Base-by-base conservation (phyloP, 176 grass and related monocot species). In the Ananas comosus region DNA sequence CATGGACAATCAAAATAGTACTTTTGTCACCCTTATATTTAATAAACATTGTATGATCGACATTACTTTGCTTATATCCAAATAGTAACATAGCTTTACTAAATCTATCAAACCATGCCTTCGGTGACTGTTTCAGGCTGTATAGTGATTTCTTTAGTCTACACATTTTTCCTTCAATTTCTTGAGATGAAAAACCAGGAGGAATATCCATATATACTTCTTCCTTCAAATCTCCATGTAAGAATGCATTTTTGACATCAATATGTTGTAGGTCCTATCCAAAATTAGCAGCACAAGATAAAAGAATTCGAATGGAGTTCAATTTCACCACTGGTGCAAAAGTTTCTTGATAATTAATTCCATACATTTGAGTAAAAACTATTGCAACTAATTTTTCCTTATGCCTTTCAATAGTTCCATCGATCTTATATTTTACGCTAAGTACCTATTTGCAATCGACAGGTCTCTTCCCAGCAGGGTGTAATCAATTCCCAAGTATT, bases 391-490 rank as follows among this genome's bases (percentile, higher is more conserved):
- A 13, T 70, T 11, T 12, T 2, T 16, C 9, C 10, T 70, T 52
- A 21, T 21, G 53, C n/a, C n/a, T 27, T 52, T 52, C 24, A 12
- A 70, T 52, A 19, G 17, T 52, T 23, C 68, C 68, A 70, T 70
- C 22, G 21, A 2, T 9, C 25, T 27, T 27, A 27, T 27, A 27
- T 27, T 27, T 27, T 27, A 12, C 12, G 19, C 1, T 52, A 23
- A 52, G 25, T 51, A 70, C 23, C 17, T 10, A 70, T 50, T 70
- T 70, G 49, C 9, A 70, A 23, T 1, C 49, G 0, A 70, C 21
- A 4, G 18, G 11, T 21, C 24, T 70, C 7, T 70, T 70, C 8
- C 14, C 7, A 11, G 0, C 13, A 1, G 17, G 52, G 4, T 18
- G 51, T 18, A 52, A 13, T 21, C 10, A 70, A 0, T 51, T 23